phyloP scores from a whole-genome alignment of 805 yeast species.

The Teunomyces barrocoloradensis region DNA sequence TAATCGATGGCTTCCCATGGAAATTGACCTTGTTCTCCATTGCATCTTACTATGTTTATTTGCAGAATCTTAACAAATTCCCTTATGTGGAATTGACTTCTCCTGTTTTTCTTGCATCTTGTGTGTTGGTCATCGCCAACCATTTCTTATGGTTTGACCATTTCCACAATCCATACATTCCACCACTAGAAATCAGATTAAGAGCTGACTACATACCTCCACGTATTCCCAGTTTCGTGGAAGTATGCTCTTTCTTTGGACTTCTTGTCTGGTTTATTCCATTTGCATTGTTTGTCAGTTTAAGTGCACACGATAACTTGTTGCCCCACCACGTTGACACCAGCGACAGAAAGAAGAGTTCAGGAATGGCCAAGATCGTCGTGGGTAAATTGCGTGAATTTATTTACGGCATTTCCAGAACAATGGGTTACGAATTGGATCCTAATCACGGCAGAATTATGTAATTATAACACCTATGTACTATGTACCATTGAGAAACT shows the following conservation, averaged over 20 bases:
- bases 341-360: constrained; percentile 32
- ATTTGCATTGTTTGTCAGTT: constrained; percentile 83
- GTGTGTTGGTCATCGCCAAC: constrained; percentile 70
- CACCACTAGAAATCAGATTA: constrained; percentile 62
- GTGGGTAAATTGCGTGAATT: constrained; percentile 52
- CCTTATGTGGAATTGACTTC: constrained; percentile 79
- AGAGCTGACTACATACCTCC: constrained; percentile 60
- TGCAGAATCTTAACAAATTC: constrained; percentile 74
- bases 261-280: constrained; percentile 93
- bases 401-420: constrained; percentile 44
- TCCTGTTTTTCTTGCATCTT: constrained; percentile 66
- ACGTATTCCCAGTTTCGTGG: constrained; percentile 75
- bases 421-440: constrained; percentile 66
- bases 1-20: constrained; percentile 81
- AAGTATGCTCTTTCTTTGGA: constrained; percentile 94
- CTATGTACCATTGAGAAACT: constrained; percentile 42
- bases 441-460: constrained; percentile 45
- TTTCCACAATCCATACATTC: constrained; percentile 70
- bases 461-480: constrained; percentile 11
- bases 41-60: constrained; percentile 66
- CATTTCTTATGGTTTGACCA: constrained; percentile 89
- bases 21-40: constrained; percentile 65
- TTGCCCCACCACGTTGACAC: constrained; percentile 55
- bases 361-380: constrained; percentile 66
- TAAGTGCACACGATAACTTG: constrained; percentile 88